These are phyloP conservation scores for Camelina laxa DNA, from an alignment of 345 rosid species.

Conservation along the genomic window DNA sequence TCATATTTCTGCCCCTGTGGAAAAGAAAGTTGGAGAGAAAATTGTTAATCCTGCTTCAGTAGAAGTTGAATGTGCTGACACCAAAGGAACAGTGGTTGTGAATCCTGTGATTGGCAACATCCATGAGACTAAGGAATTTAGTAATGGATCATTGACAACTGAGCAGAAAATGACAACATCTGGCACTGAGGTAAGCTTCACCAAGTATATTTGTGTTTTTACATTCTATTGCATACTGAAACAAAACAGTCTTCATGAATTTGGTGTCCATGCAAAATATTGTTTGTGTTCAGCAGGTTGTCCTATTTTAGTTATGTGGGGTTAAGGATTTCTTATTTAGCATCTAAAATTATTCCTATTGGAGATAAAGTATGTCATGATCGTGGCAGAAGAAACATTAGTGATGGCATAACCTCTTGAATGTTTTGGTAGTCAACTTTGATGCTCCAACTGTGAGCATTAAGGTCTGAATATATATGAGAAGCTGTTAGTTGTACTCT, in stretches of 20 bases:
- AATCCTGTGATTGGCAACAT: conserved; percentile 12
- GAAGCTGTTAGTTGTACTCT: conserved; percentile 13
- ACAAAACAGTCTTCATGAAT: not conserved
- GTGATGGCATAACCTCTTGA: conserved; percentile 1
- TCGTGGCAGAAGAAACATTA: not conserved
- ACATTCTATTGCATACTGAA: not conserved
- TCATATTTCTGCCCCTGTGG: conserved; percentile 5
- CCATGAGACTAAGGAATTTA: conserved; percentile 31
- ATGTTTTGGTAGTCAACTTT: conserved; percentile 15
- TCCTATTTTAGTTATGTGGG: conserved; percentile 3
- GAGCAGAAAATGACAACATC: conserved; percentile 21
- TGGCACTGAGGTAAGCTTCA: conserved; percentile 34
- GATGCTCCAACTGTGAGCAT: not conserved
- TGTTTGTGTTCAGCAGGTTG: conserved; percentile 22
- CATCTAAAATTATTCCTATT: not conserved
- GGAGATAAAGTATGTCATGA: conserved; percentile 14
- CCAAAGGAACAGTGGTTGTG: conserved; percentile 23
- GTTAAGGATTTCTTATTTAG: not conserved
- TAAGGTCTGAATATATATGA: conserved; percentile 8
- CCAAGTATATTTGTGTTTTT: not conserved
- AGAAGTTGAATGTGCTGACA: conserved; percentile 24
- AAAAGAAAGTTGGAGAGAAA: conserved; percentile 25
- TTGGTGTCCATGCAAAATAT: not conserved
- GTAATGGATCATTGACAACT: conserved; percentile 34
- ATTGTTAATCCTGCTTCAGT: conserved; percentile 29